Conservation (phyloP, 441 rosid genomes). For the Erodium chrysanthum region DNA sequence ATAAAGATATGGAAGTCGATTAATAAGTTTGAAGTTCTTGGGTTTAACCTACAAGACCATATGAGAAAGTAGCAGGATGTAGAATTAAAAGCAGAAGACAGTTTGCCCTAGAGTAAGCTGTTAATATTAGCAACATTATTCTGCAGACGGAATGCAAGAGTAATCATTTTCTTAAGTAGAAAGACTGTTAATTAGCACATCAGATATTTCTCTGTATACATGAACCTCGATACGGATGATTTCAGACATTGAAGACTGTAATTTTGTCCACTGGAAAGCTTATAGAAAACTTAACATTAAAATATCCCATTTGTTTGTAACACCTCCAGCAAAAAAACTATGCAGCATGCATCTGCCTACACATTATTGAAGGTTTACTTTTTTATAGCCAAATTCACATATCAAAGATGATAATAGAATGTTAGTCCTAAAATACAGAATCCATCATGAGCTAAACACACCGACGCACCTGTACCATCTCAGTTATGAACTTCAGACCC, state of each 20-base stretch:
- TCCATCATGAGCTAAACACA: constrained; percentile 13
- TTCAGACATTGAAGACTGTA: background rate
- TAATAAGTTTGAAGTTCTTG: background rate
- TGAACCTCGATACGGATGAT: too few relatives aligned
- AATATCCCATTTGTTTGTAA: too few relatives aligned
- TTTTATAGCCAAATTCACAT: background rate
- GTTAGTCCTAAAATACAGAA: constrained; percentile 7
- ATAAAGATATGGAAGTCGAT: background rate
- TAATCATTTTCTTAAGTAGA: background rate
- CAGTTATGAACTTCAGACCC: constrained; percentile 87
- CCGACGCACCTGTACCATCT: constrained; percentile 82
- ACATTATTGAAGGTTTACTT: constrained; percentile 2
- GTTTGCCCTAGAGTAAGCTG: background rate
- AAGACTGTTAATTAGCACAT: too few relatives aligned
- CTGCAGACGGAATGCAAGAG: too few relatives aligned
- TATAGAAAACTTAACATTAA: too few relatives aligned
- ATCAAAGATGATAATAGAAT: background rate
- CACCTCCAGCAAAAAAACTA: too few relatives aligned
- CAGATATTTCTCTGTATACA: too few relatives aligned
- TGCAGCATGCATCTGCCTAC: background rate
- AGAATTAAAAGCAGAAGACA: background rate
- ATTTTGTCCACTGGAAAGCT: too few relatives aligned
- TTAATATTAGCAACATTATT: background rate
- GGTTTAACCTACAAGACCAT: background rate
- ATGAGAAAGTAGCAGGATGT: background rate